Evolutionary conservation across 768 basidiomycete genomes (phyloP).

Genomic region (Tylopilus cervinicoccineus): DNA sequence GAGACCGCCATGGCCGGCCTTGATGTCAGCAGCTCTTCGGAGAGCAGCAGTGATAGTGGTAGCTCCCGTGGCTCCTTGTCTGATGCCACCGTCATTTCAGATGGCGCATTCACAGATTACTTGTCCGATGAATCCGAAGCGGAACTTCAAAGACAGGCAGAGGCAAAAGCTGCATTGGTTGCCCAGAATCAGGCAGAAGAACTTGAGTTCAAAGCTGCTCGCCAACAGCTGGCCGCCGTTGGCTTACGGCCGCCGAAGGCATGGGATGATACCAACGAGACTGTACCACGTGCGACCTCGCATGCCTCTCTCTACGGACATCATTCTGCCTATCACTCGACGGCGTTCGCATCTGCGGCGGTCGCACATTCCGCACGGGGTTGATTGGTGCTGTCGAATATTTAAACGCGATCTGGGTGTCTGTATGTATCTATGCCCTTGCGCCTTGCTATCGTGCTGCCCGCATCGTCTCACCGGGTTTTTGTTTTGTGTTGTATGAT

Average conservation of each 20-base stretch:
- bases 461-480: slow-evolving; percentile 13
- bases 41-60: slow-evolving; percentile 55
- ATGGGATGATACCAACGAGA: slow-evolving; percentile 57
- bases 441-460: slow-evolving; percentile 15
- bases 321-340: slow-evolving; percentile 26
- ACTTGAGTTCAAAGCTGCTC: slow-evolving; percentile 74
- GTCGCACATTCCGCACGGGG: slow-evolving; percentile 30
- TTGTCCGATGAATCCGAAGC: slow-evolving; percentile 91
- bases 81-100: slow-evolving; percentile 77
- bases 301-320: slow-evolving; percentile 23
- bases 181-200: slow-evolving; percentile 83
- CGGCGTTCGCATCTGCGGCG: slow-evolving; percentile 24
- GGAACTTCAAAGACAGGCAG: slow-evolving; percentile 82
- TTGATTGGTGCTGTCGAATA: slow-evolving; percentile 16
- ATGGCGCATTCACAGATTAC: slow-evolving; percentile 87
- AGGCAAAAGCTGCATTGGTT: slow-evolving; percentile 68
- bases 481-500: slow-evolving; percentile 23
- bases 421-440: slow-evolving; percentile 24
- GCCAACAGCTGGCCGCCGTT: slow-evolving; percentile 71
- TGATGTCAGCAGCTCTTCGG: slow-evolving; percentile 43
- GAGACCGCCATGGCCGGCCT: slow-evolving; percentile 39
- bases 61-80: slow-evolving; percentile 53
- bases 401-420: slow-evolving; percentile 16
- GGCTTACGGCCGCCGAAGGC: slow-evolving; percentile 73
- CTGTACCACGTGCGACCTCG: slow-evolving; percentile 22